A percentile compares a stretch with the other conserved stretches of the same genome.
Evolutionary conservation across 2,329 filamentous ascomycete genomes (phyloP).

Genomic region (Arachnomyces sp.): DNA sequence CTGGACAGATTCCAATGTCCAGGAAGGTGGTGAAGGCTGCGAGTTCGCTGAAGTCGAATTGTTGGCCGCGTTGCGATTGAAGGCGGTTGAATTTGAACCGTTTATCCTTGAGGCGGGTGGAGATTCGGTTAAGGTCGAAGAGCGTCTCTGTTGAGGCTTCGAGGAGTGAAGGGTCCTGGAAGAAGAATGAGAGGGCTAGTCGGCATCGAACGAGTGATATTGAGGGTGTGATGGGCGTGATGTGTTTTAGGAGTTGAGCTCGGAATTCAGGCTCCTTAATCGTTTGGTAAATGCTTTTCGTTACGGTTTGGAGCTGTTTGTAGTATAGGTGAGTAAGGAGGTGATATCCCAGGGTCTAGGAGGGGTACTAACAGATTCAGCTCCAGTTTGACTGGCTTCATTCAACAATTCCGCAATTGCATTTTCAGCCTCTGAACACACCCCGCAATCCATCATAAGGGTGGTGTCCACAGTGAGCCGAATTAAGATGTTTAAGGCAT

Average conservation of each 20-base stretch:
- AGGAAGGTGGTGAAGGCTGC: slow-evolving; percentile 59
- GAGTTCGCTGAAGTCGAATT: slow-evolving; percentile 58
- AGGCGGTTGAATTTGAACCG: slow-evolving; percentile 25
- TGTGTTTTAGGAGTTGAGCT: slow-evolving; percentile 32
- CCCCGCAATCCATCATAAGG: slow-evolving; percentile 20
- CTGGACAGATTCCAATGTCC: slow-evolving; percentile 66
- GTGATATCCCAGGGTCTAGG: too few relatives aligned
- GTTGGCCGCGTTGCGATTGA: slow-evolving; percentile 15
- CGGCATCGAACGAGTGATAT: slow-evolving; percentile 33
- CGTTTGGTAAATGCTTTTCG: slow-evolving; percentile 21
- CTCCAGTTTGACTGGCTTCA: slow-evolving; percentile 1
- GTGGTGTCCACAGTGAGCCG: slow-evolving; percentile 30
- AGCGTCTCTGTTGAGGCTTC: slow-evolving; percentile 19
- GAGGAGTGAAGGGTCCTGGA: slow-evolving; percentile 20
- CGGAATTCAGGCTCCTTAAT: slow-evolving; percentile 33
- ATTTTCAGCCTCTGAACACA: slow-evolving; percentile 26
- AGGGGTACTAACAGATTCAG: slow-evolving; percentile 7
- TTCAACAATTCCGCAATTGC: slow-evolving; percentile 24
- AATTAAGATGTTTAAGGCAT: slow-evolving; percentile 25
- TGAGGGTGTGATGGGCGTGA: slow-evolving; percentile 28
- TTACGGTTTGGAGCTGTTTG: slow-evolving; percentile 24
- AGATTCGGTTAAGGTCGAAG: slow-evolving; percentile 24
- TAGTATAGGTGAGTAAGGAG: slow-evolving; percentile 4
- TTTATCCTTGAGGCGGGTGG: slow-evolving; percentile 19
- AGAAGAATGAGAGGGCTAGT: slow-evolving; percentile 31